Conservation (phyloP, 1,284 basidiomycete species). For the Cutaneotrichosporon arboriforme region DNA sequence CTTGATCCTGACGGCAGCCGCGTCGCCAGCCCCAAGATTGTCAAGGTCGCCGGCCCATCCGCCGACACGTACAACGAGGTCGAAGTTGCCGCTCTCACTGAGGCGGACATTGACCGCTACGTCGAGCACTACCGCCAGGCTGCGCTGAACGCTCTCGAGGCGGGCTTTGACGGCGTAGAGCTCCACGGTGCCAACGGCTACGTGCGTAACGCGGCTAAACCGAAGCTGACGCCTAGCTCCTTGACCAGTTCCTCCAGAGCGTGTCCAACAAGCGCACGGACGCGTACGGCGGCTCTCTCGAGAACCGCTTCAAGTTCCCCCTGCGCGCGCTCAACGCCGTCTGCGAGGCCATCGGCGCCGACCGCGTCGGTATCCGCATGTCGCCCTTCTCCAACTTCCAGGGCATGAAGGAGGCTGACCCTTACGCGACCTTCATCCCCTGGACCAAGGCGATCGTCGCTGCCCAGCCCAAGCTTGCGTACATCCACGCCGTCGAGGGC, state of each 20-base stretch:
- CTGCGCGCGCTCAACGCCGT: slow-evolving; percentile 54
- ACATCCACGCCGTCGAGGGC: slow-evolving; percentile 57
- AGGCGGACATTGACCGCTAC: slow-evolving; percentile 45
- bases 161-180: slow-evolving; percentile 65
- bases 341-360: slow-evolving; percentile 53
- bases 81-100: slow-evolving; percentile 17
- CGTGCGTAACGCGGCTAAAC: not conserved
- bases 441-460: slow-evolving; percentile 37
- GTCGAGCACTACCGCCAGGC: slow-evolving; percentile 52
- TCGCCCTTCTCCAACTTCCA: slow-evolving; percentile 56
- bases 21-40: slow-evolving; percentile 9
- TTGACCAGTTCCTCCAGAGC: slow-evolving; percentile 58
- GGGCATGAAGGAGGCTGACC: slow-evolving; percentile 21
- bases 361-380: slow-evolving; percentile 54
- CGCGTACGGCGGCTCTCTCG: slow-evolving; percentile 57
- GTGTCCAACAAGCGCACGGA: slow-evolving; percentile 56
- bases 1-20: slow-evolving; percentile 8
- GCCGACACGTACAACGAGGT: slow-evolving; percentile 4
- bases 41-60: slow-evolving; percentile 26
- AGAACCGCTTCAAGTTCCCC: slow-evolving; percentile 55
- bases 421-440: slow-evolving; percentile 39
- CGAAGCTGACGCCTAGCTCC: slow-evolving; percentile 8
- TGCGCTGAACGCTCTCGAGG: slow-evolving; percentile 55
- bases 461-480: slow-evolving; percentile 54
- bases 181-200: slow-evolving; percentile 45